Evolutionary conservation across 2,329 filamentous ascomycete genomes (phyloP), one percentile per base, ranked within the genome.

Genomic region (Zymoseptoria pseudotritici): DNA sequence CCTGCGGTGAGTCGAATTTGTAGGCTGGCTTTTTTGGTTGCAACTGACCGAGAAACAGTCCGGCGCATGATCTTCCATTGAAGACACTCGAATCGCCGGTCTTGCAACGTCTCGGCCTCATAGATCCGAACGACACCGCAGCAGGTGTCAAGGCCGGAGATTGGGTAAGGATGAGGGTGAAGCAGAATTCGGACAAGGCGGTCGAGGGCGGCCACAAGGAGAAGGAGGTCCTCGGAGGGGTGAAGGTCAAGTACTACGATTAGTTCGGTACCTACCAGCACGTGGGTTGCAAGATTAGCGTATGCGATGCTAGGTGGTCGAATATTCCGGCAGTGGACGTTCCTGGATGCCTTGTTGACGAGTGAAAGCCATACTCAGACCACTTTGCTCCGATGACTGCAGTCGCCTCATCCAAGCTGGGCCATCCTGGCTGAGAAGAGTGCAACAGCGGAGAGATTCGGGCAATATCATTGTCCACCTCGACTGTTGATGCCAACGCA

Each of bases 201-300:
- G 56, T 59, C 13, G 58, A 62, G 11, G 61, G 59, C 21, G 63
- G 61, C 22, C 49, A 58, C 5, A 67, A 64, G 52, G 61, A 69
- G 60, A 68, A 69, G 57, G 63, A 63, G 54, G 72, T 74, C 4
- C 65, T 70, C 2, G 63, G 60, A 6, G 66, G 73, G 2, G 71
- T 76, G 0, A 71, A 68, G 60, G 69, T 69, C 19, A 74, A 71
- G 59, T 69, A 69, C 50, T 69, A 67, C 51, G 67, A 70, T 55
- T 70, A 63, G 59, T 17, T 2, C 21, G n/a, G 24, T 22, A 26
- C 36, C 29, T 46, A 17, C 17, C 10, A 1, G 36, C 36, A 17
- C 17, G 5, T 46, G 3, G 36, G 26, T 29, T 29, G 26, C 26
- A 29, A 4, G 26, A 9, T 29, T 29, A 7, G 26, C 26, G 26